These are phyloP conservation scores for Linnemannia hyalina DNA, from an alignment of 192 early-diverging fungal species.

Conservation along the genomic window DNA sequence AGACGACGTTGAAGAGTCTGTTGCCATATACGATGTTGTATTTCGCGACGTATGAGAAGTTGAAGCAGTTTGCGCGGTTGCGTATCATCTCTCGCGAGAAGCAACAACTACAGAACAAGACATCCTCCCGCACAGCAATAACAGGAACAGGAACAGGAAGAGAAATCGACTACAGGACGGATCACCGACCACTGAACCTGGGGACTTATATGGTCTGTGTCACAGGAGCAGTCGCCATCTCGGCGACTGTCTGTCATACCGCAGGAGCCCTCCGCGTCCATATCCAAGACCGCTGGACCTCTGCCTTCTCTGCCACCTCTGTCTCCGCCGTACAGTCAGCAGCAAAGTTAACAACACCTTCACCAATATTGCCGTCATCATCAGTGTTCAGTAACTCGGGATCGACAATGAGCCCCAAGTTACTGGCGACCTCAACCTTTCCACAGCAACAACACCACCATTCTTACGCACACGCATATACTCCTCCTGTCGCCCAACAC, in stretches of 20 bases:
- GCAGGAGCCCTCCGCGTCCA: slow-evolving; percentile 14
- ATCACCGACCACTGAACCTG: slow-evolving; percentile 6
- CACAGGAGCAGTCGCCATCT: slow-evolving; percentile 29
- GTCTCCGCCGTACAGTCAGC: background rate
- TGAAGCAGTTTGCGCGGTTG: slow-evolving; percentile 27
- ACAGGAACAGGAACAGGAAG: background rate
- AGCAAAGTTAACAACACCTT: background rate
- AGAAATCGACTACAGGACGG: background rate
- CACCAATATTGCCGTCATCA: background rate
- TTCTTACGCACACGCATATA: background rate
- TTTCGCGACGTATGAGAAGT: slow-evolving; percentile 45
- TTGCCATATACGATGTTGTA: slow-evolving; percentile 48
- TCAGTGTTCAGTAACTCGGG: background rate
- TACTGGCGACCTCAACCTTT: background rate
- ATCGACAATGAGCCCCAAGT: background rate
- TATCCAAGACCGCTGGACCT: background rate
- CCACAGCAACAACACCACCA: background rate
- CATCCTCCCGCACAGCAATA: background rate
- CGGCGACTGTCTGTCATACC: slow-evolving; percentile 28
- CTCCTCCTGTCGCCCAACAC: background rate
- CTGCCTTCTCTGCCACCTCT: background rate
- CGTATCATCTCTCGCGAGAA: background rate
- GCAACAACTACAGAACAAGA: background rate
- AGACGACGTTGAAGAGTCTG: slow-evolving; percentile 10
- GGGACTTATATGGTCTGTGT: slow-evolving; percentile 45